These are phyloP conservation scores for Desmodesmus armatus DNA, from an alignment of 139 green algal species.

Conservation along the genomic window DNA sequence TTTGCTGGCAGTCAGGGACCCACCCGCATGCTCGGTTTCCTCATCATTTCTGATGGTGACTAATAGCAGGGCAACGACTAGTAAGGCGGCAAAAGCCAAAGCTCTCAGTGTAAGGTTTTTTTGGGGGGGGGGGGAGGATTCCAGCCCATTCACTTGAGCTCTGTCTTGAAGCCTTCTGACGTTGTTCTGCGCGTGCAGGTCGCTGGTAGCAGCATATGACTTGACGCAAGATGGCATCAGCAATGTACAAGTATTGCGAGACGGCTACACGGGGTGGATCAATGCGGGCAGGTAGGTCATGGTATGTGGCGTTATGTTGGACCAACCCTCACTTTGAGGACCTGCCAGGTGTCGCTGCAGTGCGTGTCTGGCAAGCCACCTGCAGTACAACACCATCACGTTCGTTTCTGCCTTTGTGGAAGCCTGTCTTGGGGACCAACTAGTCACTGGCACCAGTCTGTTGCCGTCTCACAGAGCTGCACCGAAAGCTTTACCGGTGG, in stretches of 20 bases:
- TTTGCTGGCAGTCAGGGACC: background rate
- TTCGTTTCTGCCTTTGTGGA: background rate
- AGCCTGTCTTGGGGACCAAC: background rate
- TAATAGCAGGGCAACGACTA: no score
- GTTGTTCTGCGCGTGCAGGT: slow-evolving; percentile 52
- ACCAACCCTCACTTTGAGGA: no score
- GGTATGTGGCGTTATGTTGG: background rate
- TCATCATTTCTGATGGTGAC: background rate
- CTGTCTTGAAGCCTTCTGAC: background rate
- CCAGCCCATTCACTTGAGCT: background rate
- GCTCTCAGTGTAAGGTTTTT: no score
- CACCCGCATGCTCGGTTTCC: background rate
- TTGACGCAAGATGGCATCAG: slow-evolving; percentile 52
- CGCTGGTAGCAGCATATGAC: slow-evolving; percentile 73
- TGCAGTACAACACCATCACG: background rate
- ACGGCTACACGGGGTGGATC: slow-evolving; percentile 58
- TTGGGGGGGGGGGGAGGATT: no score
- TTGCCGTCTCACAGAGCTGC: background rate
- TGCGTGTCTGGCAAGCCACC: background rate
- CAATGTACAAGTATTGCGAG: slow-evolving; percentile 47
- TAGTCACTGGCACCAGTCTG: background rate
- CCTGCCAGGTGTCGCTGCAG: background rate
- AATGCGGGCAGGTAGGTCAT: slow-evolving; percentile 42
- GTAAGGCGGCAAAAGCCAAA: no score
- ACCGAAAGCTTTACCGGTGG: no score